Conservation (phyloP, 2,329 filamentous ascomycete species). For the Fusarium sp. region DNA sequence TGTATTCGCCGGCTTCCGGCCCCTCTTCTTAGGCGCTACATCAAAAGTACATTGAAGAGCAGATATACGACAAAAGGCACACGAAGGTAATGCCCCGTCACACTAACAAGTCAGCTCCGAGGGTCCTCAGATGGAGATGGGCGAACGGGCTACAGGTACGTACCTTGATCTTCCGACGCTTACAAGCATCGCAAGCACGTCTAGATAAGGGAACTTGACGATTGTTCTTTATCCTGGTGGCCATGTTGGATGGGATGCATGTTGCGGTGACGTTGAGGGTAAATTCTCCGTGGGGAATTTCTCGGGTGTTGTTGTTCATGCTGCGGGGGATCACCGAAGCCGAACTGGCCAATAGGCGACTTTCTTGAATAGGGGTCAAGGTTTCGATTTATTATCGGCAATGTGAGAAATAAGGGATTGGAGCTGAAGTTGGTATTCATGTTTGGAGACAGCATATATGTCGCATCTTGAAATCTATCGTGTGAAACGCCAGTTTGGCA, state of each 20-base stretch:
- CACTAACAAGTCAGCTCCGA: neutral
- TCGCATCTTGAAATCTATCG: too few relatives aligned
- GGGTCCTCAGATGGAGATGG: neutral
- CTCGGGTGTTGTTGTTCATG: neutral
- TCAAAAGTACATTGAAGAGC: neutral
- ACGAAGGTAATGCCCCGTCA: neutral
- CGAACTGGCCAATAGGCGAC: neutral
- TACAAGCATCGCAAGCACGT: neutral
- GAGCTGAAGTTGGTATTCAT: too few relatives aligned
- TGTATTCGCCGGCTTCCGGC: neutral
- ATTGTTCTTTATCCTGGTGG: neutral
- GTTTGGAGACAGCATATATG: too few relatives aligned
- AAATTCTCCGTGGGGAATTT: neutral
- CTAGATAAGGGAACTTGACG: neutral
- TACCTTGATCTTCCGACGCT: neutral
- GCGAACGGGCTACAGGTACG: neutral
- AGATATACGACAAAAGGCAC: neutral
- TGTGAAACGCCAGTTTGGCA: too few relatives aligned
- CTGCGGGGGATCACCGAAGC: neutral
- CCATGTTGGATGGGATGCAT: neutral
- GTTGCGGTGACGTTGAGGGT: neutral
- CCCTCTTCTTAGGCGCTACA: neutral
- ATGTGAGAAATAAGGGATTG: too few relatives aligned
- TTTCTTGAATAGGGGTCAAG: too few relatives aligned
- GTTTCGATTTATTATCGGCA: too few relatives aligned